A percentile compares a stretch with the other conserved stretches of the same genome.
Conservation (phyloP, 2,329 filamentous ascomycete species). For the Coniochaeta sp. region DNA sequence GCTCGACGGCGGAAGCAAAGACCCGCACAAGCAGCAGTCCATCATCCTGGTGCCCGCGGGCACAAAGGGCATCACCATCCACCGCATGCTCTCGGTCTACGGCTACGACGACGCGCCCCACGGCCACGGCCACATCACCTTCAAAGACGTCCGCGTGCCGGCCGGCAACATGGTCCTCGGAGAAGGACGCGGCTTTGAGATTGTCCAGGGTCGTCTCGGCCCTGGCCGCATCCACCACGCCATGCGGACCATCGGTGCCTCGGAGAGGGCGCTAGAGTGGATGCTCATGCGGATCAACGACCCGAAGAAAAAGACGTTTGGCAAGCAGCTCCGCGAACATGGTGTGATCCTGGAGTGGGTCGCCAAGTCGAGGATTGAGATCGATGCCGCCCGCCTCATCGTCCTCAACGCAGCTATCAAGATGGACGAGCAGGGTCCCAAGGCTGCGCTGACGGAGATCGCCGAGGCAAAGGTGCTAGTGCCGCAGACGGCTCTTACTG, state of each 20-base stretch:
- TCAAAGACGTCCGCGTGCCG: conserved; percentile 85
- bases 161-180: conserved; percentile 80
- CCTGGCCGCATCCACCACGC: conserved; percentile 96
- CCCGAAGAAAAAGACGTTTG: conserved; percentile 82
- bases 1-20: conserved; percentile 65
- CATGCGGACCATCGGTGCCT: conserved; percentile 89
- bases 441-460: conserved; percentile 86
- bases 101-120: conserved; percentile 98
- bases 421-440: conserved; percentile 85
- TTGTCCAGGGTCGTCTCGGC: conserved; percentile 93
- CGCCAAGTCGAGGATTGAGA: conserved; percentile 84
- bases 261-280: conserved; percentile 89
- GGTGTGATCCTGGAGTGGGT: conserved; percentile 95
- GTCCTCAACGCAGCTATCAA: conserved; percentile 93
- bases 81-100: conserved; percentile 90
- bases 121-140: conserved; percentile 88
- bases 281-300: conserved; percentile 94
- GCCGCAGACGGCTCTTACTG: conserved; percentile 70
- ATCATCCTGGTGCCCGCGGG: conserved; percentile 81
- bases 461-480: conserved; percentile 92
- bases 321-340: conserved; percentile 78
- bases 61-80: conserved; percentile 80
- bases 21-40: conserved; percentile 85
- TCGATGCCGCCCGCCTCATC: conserved; percentile 81
- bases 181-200: conserved; percentile 91